Evolutionary conservation across 1,284 basidiomycete species (phyloP), one percentile per base, ranked within the genome.

Genomic region (Austroboletus novae-zelandiae): DNA sequence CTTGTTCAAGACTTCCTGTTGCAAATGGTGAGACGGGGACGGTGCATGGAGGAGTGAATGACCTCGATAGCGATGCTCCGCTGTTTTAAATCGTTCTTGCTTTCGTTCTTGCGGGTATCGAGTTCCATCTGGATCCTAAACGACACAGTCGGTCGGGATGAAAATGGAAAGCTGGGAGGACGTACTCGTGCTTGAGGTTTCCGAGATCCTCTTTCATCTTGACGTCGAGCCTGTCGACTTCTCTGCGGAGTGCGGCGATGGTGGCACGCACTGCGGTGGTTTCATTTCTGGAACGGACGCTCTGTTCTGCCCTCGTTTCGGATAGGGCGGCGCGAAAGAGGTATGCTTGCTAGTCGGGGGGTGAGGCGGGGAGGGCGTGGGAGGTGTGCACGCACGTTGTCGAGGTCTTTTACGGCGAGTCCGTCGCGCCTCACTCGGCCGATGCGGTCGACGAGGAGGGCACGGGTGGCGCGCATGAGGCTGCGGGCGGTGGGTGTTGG

Each of bases 131-230:
- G 94, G 51, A 96, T 90, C 62, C 91, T 91, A 53, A 9, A 43
- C 46, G 20, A 23, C 20, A 40, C n/a, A 11, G 47, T 45, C 17
- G 50, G 39, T 48, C 2, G 27, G n/a, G 34, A 34, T n/a, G 47
- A 51, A 27, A 23, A 39, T 8, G 5, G 36, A 6, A n/a, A 0
- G 41, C 37, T 13, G 50, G 45, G 43, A 35, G 15, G 13, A 79
- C 84, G 57, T 60, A 93, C 89, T 98, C 94, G 64, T 98, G 94
- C 71, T 94, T 94, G 61, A 99, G 74, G 34, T 81, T 87, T 23
- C 80, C 83, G 39, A 99, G 74, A 61, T 97, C 93, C 68, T 98
- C 94, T 70, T 96, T 96, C 84, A 99, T 90, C 71, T 91, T 94
- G 47, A 91, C 86, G 60, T 89, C 84, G 30, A 98, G 71, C 4